Evolutionary conservation across 2,329 filamentous ascomycete species (phyloP), one percentile per base, ranked within the genome.

Genomic region (Rhinocladiella similis): DNA sequence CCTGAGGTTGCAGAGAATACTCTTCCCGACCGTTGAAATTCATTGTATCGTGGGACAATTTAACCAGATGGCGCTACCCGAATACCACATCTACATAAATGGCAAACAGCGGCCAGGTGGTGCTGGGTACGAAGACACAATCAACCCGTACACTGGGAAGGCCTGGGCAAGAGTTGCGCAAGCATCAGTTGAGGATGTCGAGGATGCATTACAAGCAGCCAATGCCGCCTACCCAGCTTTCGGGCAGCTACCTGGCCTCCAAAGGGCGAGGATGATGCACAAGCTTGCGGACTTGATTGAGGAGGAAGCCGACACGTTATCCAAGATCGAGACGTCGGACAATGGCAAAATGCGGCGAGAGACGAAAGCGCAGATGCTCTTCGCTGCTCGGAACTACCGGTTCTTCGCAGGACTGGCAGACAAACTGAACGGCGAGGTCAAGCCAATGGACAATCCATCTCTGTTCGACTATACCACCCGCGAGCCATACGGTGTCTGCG

Each of bases 371-470:
- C 91, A 7, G 74, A 69, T 1, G 84, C 85, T 64, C 79, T 86
- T 13, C 75, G 85, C 53, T 73, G 70, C 9, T 78, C 78, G 1
- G 72, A 87, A 63, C 85, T 60, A 50, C 29, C 38, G 84, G 64
- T 92, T 92, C 73, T 93, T 92, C 66, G 88, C 84, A 42, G 89
- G 89, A 55, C 91, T 83, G 70, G 86, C 88, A 43, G 89, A 92
- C 74, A 93, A 93, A 77, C 84, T 89, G 58, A 85, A 86, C 59
- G 89, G 89, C 36, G 84, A 89, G 67, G 86, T 87, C 14, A 89
- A 65, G 87, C 86, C 12, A 83, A 82, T 3, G 53, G 60, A 39
- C 12, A 52, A 61, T 10, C 63, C 48, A 1, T 73, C 76, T 38
- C 91, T 91, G 72, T 80, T 92, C 61, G 88, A 87, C 1, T 92